phyloP scores from a whole-genome alignment of 495 filamentous ascomycete genomes.

The Podospora conica region DNA sequence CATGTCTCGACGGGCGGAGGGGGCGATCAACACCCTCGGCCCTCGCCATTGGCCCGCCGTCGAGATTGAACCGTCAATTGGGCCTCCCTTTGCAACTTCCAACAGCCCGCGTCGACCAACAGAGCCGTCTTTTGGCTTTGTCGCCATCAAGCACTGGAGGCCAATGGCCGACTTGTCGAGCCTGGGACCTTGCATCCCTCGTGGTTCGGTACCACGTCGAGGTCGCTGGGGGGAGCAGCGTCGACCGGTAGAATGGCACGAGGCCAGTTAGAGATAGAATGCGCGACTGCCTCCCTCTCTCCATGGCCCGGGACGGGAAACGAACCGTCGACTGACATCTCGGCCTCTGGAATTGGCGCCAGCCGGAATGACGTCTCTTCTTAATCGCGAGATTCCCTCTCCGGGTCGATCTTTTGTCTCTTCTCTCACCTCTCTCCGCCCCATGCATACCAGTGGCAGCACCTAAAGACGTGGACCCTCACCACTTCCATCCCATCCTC shows the following conservation, averaged over 20 bases:
- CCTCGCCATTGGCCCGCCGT: conserved; percentile 1
- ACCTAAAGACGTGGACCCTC: background rate
- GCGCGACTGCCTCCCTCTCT: background rate
- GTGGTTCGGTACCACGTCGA: background rate
- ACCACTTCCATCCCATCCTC: background rate
- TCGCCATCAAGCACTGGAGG: background rate
- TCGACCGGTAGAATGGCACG: background rate
- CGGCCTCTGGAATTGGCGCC: background rate
- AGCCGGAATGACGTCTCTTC: background rate
- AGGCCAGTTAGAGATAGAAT: background rate
- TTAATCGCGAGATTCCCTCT: background rate
- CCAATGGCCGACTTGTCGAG: background rate
- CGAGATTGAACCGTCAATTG: background rate
- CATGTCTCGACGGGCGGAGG: background rate
- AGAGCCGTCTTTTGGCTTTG: background rate
- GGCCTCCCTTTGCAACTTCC: conserved; percentile 1
- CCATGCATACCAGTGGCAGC: background rate
- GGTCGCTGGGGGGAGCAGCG: background rate
- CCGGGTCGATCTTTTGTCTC: background rate
- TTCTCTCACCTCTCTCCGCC: background rate
- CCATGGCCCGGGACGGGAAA: background rate
- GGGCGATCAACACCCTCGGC: background rate
- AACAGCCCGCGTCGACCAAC: background rate
- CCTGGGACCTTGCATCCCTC: background rate
- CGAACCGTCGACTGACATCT: background rate